These are phyloP conservation scores for Atalantia buxifolia DNA, from an alignment of 345 rosid species.

Conservation along the genomic window DNA sequence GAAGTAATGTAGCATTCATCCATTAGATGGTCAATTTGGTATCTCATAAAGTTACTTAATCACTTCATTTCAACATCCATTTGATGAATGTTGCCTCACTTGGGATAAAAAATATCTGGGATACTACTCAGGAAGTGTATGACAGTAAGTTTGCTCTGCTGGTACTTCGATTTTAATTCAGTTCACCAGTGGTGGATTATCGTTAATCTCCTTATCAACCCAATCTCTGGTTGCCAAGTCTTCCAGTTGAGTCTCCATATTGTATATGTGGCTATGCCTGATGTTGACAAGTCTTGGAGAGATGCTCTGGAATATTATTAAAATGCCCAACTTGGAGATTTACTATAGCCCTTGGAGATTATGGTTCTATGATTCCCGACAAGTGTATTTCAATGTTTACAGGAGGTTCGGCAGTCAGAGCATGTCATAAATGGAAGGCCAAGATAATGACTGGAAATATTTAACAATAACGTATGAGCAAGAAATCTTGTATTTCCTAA, in stretches of 20 bases:
- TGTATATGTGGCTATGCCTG: background rate
- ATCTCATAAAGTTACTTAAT: background rate
- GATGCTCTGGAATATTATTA: background rate
- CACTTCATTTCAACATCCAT: background rate
- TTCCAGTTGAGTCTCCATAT: background rate
- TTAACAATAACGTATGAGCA: no score
- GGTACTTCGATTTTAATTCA: background rate
- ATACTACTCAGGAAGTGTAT: background rate
- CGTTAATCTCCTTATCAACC: background rate
- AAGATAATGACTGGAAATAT: background rate
- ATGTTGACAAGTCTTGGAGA: background rate
- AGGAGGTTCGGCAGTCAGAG: background rate
- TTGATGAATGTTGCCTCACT: background rate
- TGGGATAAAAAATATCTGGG: background rate
- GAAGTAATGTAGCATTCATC: background rate
- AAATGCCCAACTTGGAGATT: background rate
- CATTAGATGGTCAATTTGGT: background rate
- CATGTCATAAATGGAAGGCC: no score
- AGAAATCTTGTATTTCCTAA: background rate
- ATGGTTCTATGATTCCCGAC: background rate
- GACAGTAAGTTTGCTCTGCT: background rate
- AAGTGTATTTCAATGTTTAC: background rate
- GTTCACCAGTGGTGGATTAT: background rate
- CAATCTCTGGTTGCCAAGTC: background rate
- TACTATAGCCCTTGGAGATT: background rate